Evolutionary conservation across 2,329 filamentous ascomycete species (phyloP).

Genomic region (Colletotrichum eleusines): DNA sequence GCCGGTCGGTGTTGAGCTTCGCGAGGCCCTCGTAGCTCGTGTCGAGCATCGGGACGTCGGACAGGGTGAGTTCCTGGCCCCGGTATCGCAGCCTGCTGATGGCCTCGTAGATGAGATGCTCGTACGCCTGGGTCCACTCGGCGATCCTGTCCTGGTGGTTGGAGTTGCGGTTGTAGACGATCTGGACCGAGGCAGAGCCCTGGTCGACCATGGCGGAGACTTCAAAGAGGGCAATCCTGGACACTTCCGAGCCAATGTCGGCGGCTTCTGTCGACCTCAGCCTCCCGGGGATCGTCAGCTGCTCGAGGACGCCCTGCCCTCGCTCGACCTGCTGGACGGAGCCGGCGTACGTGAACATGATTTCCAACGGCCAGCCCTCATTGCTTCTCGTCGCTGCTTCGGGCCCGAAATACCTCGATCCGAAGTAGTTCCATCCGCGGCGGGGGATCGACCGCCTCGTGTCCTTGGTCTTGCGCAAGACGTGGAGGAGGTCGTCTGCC

Average conservation of each 20-base stretch:
- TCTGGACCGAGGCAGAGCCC: conserved; percentile 58
- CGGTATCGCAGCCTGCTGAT: conserved; percentile 56
- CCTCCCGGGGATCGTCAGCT: conserved; percentile 56
- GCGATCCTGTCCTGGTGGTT: conserved; percentile 58
- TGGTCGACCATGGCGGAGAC: conserved; percentile 61
- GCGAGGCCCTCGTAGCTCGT: conserved; percentile 60
- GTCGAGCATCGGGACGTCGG: conserved; percentile 62
- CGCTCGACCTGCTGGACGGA: conserved; percentile 62
- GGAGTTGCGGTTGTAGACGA: conserved; percentile 58
- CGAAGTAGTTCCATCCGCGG: conserved; percentile 64
- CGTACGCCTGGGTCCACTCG: conserved; percentile 61
- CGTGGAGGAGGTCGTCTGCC: conserved; percentile 62
- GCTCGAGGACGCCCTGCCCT: conserved; percentile 62
- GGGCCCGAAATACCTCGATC: conserved; percentile 55
- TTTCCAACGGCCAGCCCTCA: conserved; percentile 64
- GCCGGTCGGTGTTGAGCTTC: conserved; percentile 57
- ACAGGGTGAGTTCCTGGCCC: conserved; percentile 61
- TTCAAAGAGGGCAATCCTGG: conserved; percentile 64
- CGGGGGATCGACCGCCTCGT: conserved; percentile 57
- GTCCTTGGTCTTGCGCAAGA: conserved; percentile 67
- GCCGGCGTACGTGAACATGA: conserved; percentile 69
- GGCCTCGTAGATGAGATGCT: conserved; percentile 59
- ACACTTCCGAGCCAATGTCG: conserved; percentile 59
- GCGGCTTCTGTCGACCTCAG: conserved; percentile 54
- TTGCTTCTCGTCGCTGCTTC: conserved; percentile 48